Percentiles rank a stretch among this genome's conserved stretches.
phyloP scores from a whole-genome alignment of 1,139 yeast species.

The Dujonia santamariae region DNA sequence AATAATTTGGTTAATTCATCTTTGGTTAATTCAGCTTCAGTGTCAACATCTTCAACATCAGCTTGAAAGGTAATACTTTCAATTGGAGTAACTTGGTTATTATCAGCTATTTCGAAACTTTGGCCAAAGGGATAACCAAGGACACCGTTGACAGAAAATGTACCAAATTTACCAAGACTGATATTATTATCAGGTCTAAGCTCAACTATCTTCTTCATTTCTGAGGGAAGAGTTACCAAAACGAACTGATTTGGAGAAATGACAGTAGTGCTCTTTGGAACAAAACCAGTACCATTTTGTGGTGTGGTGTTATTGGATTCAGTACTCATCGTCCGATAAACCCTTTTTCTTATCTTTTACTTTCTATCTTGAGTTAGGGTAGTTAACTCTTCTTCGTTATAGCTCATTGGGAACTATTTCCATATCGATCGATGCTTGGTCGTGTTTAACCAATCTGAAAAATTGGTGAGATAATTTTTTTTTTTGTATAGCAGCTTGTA shows the following conservation, averaged over 20 bases:
- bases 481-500: too few relatives aligned
- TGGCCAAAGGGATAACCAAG: conserved; percentile 85
- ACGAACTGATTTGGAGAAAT: conserved; percentile 55
- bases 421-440: too few relatives aligned
- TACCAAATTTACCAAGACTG: conserved; percentile 87
- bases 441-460: too few relatives aligned
- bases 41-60: conserved; percentile 25
- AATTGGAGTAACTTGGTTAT: conserved; percentile 50
- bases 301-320: too few relatives aligned
- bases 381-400: too few relatives aligned
- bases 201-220: conserved; percentile 67
- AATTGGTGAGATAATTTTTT: too few relatives aligned
- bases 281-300: too few relatives aligned
- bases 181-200: conserved; percentile 58
- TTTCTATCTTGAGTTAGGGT: too few relatives aligned
- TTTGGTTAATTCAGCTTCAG: conserved; percentile 29
- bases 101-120: conserved; percentile 77
- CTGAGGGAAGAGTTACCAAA: conserved; percentile 76
- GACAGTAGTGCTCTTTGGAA: conserved; percentile 16
- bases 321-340: too few relatives aligned
- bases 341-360: too few relatives aligned
- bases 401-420: too few relatives aligned
- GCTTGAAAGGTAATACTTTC: conserved; percentile 28
- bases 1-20: conserved; percentile 42
- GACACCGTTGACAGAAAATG: conserved; percentile 69